Conservation (phyloP, 108 stramenopile genomes). For the Cyclotella choctawhatcheeana region DNA sequence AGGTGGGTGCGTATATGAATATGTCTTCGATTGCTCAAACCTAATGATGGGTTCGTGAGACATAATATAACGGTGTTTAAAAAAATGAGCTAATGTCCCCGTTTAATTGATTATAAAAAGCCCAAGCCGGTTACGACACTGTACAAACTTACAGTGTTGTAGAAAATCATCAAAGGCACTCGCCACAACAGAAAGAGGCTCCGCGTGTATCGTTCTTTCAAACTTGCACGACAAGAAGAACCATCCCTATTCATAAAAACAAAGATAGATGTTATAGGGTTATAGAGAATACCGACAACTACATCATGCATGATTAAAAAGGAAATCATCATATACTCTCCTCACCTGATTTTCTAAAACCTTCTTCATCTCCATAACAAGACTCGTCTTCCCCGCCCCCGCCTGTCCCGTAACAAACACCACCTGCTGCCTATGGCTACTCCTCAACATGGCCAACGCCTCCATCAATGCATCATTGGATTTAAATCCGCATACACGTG, state of each 20-base stretch:
- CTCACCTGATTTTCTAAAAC: conserved; percentile 13
- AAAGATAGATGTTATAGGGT: too few species aligned
- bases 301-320: too few species aligned
- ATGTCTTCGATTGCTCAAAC: background rate
- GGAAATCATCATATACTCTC: too few species aligned
- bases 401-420: conserved; percentile 24
- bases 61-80: too few species aligned
- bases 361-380: conserved; percentile 7
- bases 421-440: conserved; percentile 1
- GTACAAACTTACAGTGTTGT: background rate
- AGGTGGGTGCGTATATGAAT: conserved; percentile 11
- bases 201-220: conserved; percentile 28
- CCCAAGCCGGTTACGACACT: too few species aligned
- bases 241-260: too few species aligned
- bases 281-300: too few species aligned
- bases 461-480: conserved; percentile 9
- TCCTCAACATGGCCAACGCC: background rate
- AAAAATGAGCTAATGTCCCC: too few species aligned
- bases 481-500: background rate
- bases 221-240: conserved; percentile 37
- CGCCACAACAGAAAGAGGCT: conserved; percentile 32
- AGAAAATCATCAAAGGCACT: conserved; percentile 32
- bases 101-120: too few species aligned
- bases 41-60: too few species aligned
- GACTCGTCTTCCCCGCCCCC: conserved; percentile 26